These are phyloP conservation scores for Selaginella tamariscina DNA, from an alignment of 75 land plant genomes.

Conservation along the genomic window DNA sequence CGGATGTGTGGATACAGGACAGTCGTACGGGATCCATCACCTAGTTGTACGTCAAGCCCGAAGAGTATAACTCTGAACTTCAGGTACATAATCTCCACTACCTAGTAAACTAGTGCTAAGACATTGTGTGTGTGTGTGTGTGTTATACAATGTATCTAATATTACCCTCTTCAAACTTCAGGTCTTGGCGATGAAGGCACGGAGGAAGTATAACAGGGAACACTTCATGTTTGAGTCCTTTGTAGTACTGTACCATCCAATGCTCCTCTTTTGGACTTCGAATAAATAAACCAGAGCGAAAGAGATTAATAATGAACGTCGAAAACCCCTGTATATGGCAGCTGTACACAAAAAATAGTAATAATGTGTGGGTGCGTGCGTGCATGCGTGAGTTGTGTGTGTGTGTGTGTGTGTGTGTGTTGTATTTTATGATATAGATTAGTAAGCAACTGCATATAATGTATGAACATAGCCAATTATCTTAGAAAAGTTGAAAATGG, in stretches of 20 bases:
- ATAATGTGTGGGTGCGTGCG: no score
- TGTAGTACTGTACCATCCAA: slow-evolving; percentile 34
- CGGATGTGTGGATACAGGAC: slow-evolving; percentile 31
- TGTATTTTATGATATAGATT: no score
- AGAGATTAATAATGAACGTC: slow-evolving; percentile 33
- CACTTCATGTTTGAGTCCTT: slow-evolving; percentile 38
- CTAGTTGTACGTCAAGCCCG: slow-evolving; percentile 29
- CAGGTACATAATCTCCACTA: slow-evolving; percentile 27
- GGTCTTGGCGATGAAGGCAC: slow-evolving; percentile 22
- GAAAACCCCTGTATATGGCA: slow-evolving; percentile 38
- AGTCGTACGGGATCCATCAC: slow-evolving; percentile 22
- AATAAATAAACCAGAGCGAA: slow-evolving; percentile 28
- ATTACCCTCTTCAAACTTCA: slow-evolving; percentile 34
- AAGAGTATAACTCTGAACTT: slow-evolving; percentile 27
- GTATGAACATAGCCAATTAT: background rate
- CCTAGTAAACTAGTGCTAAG: no score
- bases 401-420: no score
- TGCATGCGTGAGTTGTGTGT: no score
- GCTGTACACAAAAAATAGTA: slow-evolving; percentile 12
- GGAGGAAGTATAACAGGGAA: slow-evolving; percentile 34
- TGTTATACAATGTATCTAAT: background rate
- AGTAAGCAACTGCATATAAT: no score
- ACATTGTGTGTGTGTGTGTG: no score
- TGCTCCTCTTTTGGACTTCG: slow-evolving; percentile 9
- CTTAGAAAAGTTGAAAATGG: background rate